These are phyloP conservation scores for Leccinum incarnatum DNA, from an alignment of 768 basidiomycete species.

Conservation along the genomic window DNA sequence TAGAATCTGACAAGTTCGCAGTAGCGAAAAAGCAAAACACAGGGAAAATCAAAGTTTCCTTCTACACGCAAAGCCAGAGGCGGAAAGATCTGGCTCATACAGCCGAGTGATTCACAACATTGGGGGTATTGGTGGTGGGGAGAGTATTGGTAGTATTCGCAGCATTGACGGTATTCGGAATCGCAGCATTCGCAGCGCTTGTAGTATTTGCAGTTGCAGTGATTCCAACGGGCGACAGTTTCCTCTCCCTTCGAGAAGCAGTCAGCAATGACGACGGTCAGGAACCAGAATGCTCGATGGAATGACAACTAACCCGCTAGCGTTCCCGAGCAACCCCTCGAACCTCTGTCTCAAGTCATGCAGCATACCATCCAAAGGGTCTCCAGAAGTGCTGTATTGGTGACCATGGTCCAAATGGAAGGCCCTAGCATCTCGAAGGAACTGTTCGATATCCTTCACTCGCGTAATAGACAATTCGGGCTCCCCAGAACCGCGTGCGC, in stretches of 20 bases:
- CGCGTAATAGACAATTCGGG: slow-evolving; percentile 60
- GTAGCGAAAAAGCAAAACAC: neutral
- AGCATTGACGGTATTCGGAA: neutral
- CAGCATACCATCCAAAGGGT: slow-evolving; percentile 11
- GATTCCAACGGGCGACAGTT: slow-evolving; percentile 16
- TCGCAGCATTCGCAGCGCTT: neutral
- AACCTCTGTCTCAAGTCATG: slow-evolving; percentile 20
- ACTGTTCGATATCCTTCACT: slow-evolving; percentile 62
- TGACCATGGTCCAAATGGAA: slow-evolving; percentile 60
- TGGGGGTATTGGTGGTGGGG: neutral
- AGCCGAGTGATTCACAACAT: neutral
- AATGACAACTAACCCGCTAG: slow-evolving; percentile 18
- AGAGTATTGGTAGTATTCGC: neutral
- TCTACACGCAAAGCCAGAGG: neutral
- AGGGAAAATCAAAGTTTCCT: neutral
- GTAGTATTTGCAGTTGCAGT: neutral
- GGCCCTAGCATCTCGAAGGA: slow-evolving; percentile 57
- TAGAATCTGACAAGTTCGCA: neutral
- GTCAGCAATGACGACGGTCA: neutral
- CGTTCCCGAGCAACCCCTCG: slow-evolving; percentile 30
- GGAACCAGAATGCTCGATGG: neutral
- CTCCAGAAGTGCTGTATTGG: slow-evolving; percentile 12
- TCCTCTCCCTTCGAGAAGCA: slow-evolving; percentile 17
- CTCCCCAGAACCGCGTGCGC: slow-evolving; percentile 65
- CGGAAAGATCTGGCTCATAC: neutral